These are phyloP conservation scores for Gracilariopsis chorda DNA, from an alignment of 23 red algal genomes.

Conservation along the genomic window DNA sequence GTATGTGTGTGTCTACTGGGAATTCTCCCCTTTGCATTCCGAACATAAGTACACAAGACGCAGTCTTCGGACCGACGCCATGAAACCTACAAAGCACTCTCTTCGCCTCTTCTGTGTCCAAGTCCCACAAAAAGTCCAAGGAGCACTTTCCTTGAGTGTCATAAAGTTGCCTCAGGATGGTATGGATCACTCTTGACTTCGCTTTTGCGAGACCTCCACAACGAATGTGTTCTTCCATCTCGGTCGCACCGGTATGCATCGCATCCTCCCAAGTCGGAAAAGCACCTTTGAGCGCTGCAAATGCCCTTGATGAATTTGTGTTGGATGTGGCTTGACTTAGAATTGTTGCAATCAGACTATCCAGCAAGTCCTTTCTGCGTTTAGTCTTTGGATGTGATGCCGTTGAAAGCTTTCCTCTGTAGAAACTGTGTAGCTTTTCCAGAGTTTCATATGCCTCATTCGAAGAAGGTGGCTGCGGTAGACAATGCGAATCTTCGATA, in stretches of 20 bases:
- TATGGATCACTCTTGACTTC: slow-evolving; percentile 52
- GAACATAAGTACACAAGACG: slow-evolving; percentile 83
- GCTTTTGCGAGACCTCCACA: slow-evolving; percentile 57
- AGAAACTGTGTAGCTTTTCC: neutral
- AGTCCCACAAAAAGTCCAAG: slow-evolving; percentile 62
- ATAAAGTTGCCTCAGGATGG: slow-evolving; percentile 47
- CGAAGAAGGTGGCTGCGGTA: neutral
- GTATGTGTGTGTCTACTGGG: slow-evolving; percentile 84
- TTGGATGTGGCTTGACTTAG: slow-evolving; percentile 87
- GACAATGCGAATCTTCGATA: neutral
- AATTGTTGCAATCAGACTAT: slow-evolving; percentile 74
- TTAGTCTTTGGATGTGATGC: neutral
- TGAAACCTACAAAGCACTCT: slow-evolving; percentile 28
- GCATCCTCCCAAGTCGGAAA: slow-evolving; percentile 62
- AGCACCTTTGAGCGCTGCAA: neutral
- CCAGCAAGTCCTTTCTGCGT: slow-evolving; percentile 48
- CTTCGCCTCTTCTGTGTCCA: slow-evolving; percentile 27
- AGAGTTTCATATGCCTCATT: slow-evolving; percentile 6
- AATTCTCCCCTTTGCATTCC: slow-evolving; percentile 66
- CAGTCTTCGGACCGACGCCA: slow-evolving; percentile 86
- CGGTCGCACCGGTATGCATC: slow-evolving; percentile 27
- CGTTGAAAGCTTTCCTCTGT: slow-evolving; percentile 1
- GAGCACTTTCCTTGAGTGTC: neutral
- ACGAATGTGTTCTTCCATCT: slow-evolving; percentile 61
- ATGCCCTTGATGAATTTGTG: slow-evolving; percentile 36